Percentiles rank a stretch among this genome's conserved stretches.
These are phyloP conservation scores for Aspergillus funiculosus DNA, from an alignment of 495 filamentous ascomycete genomes.

Conservation along the genomic window DNA sequence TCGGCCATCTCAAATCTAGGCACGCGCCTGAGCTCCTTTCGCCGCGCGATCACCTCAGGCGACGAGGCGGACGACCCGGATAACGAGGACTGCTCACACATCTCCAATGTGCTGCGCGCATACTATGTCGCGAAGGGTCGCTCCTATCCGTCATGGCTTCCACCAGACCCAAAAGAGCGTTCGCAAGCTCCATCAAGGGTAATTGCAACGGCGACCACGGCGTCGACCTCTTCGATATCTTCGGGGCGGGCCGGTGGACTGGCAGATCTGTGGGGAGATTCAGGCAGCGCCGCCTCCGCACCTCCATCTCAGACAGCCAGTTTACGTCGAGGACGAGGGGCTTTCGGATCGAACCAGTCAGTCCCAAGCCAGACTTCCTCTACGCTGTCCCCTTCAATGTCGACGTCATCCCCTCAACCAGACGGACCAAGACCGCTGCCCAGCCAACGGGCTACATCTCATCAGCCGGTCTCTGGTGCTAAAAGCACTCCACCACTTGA, in stretches of 20 bases:
- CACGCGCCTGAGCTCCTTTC: slow-evolving; percentile 72
- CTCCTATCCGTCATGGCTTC: slow-evolving; percentile 82
- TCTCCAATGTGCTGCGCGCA: slow-evolving; percentile 87
- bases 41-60: slow-evolving; percentile 73
- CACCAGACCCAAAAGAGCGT: slow-evolving; percentile 72
- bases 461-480: slow-evolving; percentile 42
- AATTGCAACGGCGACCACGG: slow-evolving; percentile 44
- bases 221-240: slow-evolving; percentile 34
- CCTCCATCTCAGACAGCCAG: slow-evolving; percentile 47
- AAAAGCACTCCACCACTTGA: slow-evolving; percentile 40
- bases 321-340: slow-evolving; percentile 45
- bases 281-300: slow-evolving; percentile 36
- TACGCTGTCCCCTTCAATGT: slow-evolving; percentile 1
- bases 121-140: slow-evolving; percentile 90
- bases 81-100: slow-evolving; percentile 89
- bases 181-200: slow-evolving; percentile 49
- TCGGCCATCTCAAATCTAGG: slow-evolving; percentile 73
- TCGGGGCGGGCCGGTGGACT: slow-evolving; percentile 47
- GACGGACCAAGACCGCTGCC: slow-evolving; percentile 54
- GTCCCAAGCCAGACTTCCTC: slow-evolving; percentile 17
- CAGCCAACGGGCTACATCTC: slow-evolving; percentile 66
- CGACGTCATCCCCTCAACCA: slow-evolving; percentile 31
- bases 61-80: slow-evolving; percentile 70
- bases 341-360: slow-evolving; percentile 10
- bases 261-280: slow-evolving; percentile 80